Conservation (phyloP, 768 basidiomycete species). For the Termitomyces sp. region DNA sequence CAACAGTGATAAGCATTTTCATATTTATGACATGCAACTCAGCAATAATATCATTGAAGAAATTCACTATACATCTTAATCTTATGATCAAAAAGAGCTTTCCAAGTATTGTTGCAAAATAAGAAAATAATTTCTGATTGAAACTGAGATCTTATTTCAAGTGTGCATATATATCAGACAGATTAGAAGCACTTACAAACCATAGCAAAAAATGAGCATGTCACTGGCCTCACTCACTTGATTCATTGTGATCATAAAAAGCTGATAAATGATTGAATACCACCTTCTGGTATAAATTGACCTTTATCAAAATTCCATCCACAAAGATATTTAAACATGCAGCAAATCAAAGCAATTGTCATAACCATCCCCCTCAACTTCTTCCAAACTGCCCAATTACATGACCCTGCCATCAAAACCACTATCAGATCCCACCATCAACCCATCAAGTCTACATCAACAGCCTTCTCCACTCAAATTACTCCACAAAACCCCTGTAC, state of each 20-base stretch:
- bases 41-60: neutral
- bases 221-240: slow-evolving; percentile 22
- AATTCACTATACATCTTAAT: neutral
- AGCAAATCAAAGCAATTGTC: neutral
- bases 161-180: slow-evolving; percentile 17
- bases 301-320: neutral
- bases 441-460: no score
- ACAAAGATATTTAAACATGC: slow-evolving; percentile 20
- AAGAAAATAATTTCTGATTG: slow-evolving; percentile 24
- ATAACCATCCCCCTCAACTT: no score
- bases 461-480: no score
- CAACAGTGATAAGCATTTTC: slow-evolving; percentile 23
- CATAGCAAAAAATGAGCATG: slow-evolving; percentile 33
- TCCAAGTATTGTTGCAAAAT: slow-evolving; percentile 26
- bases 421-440: no score
- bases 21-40: slow-evolving; percentile 27
- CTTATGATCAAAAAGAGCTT: neutral
- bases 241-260: slow-evolving; percentile 26
- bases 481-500: no score
- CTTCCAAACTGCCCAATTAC: no score
- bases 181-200: slow-evolving; percentile 27
- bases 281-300: neutral
- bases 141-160: neutral
- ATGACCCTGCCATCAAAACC: no score
- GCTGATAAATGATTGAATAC: neutral